These are phyloP conservation scores for Ensete ventricosum DNA, from an alignment of 176 grass and related monocot species.

Conservation along the genomic window DNA sequence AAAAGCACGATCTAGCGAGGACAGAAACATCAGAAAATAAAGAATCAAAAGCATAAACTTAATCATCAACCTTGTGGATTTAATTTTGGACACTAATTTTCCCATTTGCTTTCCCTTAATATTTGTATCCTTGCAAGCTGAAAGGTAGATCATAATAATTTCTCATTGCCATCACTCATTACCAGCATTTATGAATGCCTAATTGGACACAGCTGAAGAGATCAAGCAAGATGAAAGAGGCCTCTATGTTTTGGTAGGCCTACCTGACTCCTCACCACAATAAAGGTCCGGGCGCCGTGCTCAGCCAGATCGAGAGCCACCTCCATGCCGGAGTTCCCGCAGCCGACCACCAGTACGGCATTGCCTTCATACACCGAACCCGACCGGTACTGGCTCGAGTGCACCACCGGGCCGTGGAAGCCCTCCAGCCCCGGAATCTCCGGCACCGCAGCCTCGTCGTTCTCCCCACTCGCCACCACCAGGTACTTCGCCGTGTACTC, in stretches of 20 bases:
- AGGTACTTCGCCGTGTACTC: constrained; percentile 33
- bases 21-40: too few species aligned
- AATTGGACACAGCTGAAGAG: background rate
- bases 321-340: constrained; percentile 94
- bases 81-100: too few species aligned
- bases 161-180: too few species aligned
- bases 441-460: constrained; percentile 51
- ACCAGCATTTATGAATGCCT: background rate
- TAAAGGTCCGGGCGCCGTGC: constrained; percentile 37
- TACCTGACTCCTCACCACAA: constrained; percentile 54
- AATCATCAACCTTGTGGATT: too few species aligned
- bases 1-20: too few species aligned
- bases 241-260: background rate
- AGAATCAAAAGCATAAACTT: too few species aligned
- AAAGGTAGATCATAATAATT: too few species aligned
- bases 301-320: constrained; percentile 57
- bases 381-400: constrained; percentile 44
- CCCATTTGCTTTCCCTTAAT: too few species aligned
- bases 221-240: background rate
- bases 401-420: constrained; percentile 42
- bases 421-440: constrained; percentile 46
- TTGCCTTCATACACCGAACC: constrained; percentile 33
- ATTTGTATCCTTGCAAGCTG: too few species aligned
- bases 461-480: constrained; percentile 69
- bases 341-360: constrained; percentile 61